Conservation (phyloP, 1,284 basidiomycete genomes). For the Agaricales sp. region DNA sequence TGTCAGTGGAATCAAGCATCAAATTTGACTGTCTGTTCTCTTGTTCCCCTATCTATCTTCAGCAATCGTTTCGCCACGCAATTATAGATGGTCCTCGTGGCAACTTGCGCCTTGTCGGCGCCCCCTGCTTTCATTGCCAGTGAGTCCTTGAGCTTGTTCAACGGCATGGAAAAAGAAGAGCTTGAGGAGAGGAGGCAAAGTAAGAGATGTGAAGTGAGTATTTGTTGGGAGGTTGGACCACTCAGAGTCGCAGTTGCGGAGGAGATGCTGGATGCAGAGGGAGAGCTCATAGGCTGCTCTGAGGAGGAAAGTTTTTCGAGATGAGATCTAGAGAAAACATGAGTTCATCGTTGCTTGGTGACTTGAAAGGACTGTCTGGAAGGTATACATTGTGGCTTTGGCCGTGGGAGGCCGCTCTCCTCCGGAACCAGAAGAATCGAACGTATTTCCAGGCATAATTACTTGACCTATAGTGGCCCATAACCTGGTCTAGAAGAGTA, state of each 20-base stretch:
- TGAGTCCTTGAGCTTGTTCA: slow-evolving; percentile 54
- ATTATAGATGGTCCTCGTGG: slow-evolving; percentile 47
- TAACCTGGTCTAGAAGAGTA: slow-evolving; percentile 41
- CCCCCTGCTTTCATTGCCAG: slow-evolving; percentile 32
- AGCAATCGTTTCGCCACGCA: slow-evolving; percentile 67
- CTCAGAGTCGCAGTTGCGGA: slow-evolving; percentile 25
- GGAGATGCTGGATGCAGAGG: slow-evolving; percentile 37
- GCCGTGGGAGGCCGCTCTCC: slow-evolving; percentile 35
- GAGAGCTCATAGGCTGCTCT: slow-evolving; percentile 34
- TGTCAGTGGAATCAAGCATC: slow-evolving; percentile 44
- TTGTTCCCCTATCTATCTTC: slow-evolving; percentile 61
- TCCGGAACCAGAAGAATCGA: slow-evolving; percentile 20
- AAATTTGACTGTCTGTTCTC: slow-evolving; percentile 65
- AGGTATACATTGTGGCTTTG: slow-evolving; percentile 54
- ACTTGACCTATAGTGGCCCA: slow-evolving; percentile 57
- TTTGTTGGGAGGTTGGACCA: slow-evolving; percentile 43
- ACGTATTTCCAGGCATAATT: slow-evolving; percentile 46
- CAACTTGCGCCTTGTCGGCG: slow-evolving; percentile 20
- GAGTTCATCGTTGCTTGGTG: too few species aligned
- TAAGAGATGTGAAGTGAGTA: slow-evolving; percentile 57
- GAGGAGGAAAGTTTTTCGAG: slow-evolving; percentile 35
- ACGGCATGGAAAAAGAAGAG: slow-evolving; percentile 42
- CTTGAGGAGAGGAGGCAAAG: slow-evolving; percentile 41
- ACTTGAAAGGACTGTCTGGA: slow-evolving; percentile 3
- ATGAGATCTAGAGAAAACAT: slow-evolving; percentile 31